Percentiles rank a stretch among this genome's conserved stretches.
phyloP scores from a whole-genome alignment of 208 protist species.

The Leishmania lainsoni region DNA sequence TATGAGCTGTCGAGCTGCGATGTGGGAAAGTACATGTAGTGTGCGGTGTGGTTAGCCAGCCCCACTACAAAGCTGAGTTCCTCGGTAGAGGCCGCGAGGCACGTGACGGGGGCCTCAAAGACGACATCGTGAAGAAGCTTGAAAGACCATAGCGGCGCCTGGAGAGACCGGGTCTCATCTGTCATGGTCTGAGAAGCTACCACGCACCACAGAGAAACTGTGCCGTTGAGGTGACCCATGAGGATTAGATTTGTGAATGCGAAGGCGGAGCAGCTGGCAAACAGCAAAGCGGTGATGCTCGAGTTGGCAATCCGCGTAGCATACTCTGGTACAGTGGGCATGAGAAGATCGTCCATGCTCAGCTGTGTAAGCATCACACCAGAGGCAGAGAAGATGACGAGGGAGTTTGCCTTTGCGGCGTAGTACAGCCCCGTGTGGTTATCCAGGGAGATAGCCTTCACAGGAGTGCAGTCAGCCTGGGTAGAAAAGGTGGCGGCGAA shows the following conservation, averaged over 20 bases:
- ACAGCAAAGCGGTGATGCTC: slow-evolving; percentile 23
- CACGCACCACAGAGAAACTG: slow-evolving; percentile 31
- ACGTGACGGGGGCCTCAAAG: slow-evolving; percentile 28
- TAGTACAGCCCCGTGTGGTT: slow-evolving; percentile 38
- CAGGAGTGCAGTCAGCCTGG: slow-evolving; percentile 29
- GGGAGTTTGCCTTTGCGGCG: slow-evolving; percentile 34
- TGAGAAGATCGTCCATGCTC: slow-evolving; percentile 28
- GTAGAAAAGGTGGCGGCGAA: slow-evolving; percentile 36
- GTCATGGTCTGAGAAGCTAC: slow-evolving; percentile 25
- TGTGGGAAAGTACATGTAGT: slow-evolving; percentile 18
- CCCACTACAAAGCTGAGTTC: slow-evolving; percentile 26
- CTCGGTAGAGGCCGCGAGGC: slow-evolving; percentile 10
- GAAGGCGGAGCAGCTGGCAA: slow-evolving; percentile 32
- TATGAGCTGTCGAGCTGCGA: slow-evolving; percentile 18
- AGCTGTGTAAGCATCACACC: slow-evolving; percentile 45
- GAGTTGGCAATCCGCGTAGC: slow-evolving; percentile 18
- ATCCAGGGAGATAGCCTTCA: slow-evolving; percentile 39
- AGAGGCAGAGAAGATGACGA: slow-evolving; percentile 42
- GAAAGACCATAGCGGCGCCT: slow-evolving; percentile 31
- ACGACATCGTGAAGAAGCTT: slow-evolving; percentile 26
- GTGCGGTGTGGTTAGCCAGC: slow-evolving; percentile 24
- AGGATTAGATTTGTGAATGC: slow-evolving; percentile 24
- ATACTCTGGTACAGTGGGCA: slow-evolving; percentile 16
- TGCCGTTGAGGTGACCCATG: slow-evolving; percentile 29
- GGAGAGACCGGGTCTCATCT: slow-evolving; percentile 2